Evolutionary conservation across 2,329 filamentous ascomycete species (phyloP), one percentile per base, ranked within the genome.

Genomic region (Fusarium caatingaense): DNA sequence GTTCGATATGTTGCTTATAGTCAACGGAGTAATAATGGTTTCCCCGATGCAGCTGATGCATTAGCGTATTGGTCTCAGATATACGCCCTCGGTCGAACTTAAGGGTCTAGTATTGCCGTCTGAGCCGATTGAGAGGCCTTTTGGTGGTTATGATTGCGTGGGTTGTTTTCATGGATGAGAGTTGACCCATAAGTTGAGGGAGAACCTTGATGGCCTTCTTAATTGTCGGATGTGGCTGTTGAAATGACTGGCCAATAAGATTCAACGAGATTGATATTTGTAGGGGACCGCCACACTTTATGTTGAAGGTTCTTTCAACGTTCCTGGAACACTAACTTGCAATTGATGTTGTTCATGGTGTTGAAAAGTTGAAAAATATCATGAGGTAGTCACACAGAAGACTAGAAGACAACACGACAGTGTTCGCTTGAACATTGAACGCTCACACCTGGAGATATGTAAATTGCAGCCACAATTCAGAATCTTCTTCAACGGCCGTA

Each of bases 151-250:
- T 45, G 44, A 56, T 55, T 68, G 63, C 47, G 58, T 62, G 56
- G 50, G 37, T 54, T 45, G 44, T 59, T 51, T 63, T 58, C 59
- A 47, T 58, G 42, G 41, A 66, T 42, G 21, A 62, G 49, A 61
- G 21, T 18, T 44, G 41, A 44, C 62, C 58, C 51, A 27, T 45
- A 32, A 25, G 16, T 6, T 69, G 72, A 69, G 73, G 71, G 72
- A 71, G 73, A 74, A 76, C 74, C 74, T 66, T 76, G 74, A 76
- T 76, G 71, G 71, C 46, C 64, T 71, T 59, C 30, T 56, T 37
- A 37, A 60, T 21, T 23, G 15, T 30, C 45, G 55, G 45, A 23
- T 73, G 73, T 75, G 73, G 73, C 73, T 75, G 59, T 25, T 42
- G 27, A 23, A 37, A 21, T 6, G 48, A 23, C 37, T 40, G 32